phyloP scores from a whole-genome alignment of 148 eudicot species.

The Chenopodium suecicum region DNA sequence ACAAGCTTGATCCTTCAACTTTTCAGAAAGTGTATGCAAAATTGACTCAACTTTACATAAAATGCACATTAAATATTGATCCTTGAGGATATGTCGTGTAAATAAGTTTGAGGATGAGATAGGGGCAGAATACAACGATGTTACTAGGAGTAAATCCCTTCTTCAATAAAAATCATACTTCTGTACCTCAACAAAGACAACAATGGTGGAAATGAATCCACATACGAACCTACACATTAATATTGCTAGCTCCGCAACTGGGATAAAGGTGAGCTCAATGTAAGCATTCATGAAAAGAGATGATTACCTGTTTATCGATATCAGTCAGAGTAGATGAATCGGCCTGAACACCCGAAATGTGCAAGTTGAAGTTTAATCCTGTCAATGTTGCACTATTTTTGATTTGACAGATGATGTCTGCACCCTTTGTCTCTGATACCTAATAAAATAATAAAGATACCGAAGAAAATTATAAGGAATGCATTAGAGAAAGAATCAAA shows the following conservation, averaged over 20 bases:
- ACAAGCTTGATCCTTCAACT: background rate
- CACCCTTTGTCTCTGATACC: slow-evolving; percentile 53
- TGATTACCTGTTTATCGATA: slow-evolving; percentile 46
- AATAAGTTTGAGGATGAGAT: background rate
- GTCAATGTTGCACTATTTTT: slow-evolving; percentile 54
- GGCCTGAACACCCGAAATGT: slow-evolving; percentile 52
- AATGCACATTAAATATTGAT: background rate
- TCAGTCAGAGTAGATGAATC: slow-evolving; percentile 57
- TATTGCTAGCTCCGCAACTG: no score
- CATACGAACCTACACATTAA: no score
- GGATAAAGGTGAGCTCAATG: background rate
- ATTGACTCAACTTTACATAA: background rate
- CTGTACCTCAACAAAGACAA: no score
- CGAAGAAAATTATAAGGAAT: slow-evolving; percentile 7
- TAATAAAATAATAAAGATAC: slow-evolving; percentile 14
- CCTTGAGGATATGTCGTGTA: background rate
- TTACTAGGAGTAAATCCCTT: no score
- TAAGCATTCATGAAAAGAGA: slow-evolving; percentile 1
- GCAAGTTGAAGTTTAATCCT: slow-evolving; percentile 49
- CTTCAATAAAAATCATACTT: no score
- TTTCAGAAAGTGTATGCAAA: background rate
- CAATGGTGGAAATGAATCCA: no score
- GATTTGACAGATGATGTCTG: slow-evolving; percentile 52
- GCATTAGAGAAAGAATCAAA: background rate
- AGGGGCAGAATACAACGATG: no score